A percentile compares a stretch with the other conserved stretches of the same genome.
Evolutionary conservation across 441 rosid genomes (phyloP).

Genomic region (Gossypium davidsonii): DNA sequence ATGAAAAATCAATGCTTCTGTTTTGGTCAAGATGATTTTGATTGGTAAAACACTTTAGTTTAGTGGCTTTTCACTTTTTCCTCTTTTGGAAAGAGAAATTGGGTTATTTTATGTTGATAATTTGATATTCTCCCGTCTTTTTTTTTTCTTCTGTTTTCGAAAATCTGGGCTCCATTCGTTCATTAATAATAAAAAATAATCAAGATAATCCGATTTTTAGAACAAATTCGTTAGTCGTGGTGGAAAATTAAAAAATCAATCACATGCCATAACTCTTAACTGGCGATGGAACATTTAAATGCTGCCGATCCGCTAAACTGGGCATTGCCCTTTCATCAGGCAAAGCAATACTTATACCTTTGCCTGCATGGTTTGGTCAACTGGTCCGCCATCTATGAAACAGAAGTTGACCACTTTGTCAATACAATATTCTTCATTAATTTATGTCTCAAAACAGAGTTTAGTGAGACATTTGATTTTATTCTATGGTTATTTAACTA

Average conservation of each 20-base stretch:
- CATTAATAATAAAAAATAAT: too few relatives aligned
- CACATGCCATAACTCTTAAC: too few relatives aligned
- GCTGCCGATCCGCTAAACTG: too few relatives aligned
- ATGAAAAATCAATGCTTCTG: background rate
- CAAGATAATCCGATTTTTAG: too few relatives aligned
- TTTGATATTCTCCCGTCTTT: background rate
- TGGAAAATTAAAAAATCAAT: too few relatives aligned
- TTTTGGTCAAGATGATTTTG: background rate
- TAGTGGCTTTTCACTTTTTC: background rate
- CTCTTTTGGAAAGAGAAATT: background rate
- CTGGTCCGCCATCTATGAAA: background rate
- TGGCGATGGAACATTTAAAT: too few relatives aligned
- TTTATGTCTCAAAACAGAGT: background rate
- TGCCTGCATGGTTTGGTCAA: background rate
- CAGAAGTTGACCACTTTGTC: slow-evolving; percentile 1
- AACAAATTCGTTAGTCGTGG: too few relatives aligned
- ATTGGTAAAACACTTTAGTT: background rate
- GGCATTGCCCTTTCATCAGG: too few relatives aligned
- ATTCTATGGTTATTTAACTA: background rate
- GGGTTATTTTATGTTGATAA: background rate
- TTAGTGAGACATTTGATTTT: background rate
- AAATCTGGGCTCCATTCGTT: too few relatives aligned
- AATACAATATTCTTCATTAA: background rate
- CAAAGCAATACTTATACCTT: too few relatives aligned
- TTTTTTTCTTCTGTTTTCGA: too few relatives aligned